Evolutionary conservation across 106 monocot genomes (phyloP).

Genomic region (Narthecium ossifragum): DNA sequence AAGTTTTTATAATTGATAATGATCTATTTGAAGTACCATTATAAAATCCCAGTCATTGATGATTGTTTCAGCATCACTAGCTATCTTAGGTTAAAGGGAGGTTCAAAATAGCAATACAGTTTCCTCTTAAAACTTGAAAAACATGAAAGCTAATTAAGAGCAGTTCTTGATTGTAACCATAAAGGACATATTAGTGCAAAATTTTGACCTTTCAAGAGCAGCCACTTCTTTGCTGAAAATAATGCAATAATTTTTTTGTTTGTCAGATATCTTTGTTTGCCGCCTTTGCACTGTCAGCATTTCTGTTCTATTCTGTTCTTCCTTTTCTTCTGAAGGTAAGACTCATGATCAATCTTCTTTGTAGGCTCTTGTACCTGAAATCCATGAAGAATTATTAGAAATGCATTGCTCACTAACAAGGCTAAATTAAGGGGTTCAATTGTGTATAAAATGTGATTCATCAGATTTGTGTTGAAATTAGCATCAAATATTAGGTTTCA

Average conservation of each 20-base stretch:
- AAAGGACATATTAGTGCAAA: not conserved
- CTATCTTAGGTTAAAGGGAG: not conserved
- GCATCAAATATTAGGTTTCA: not conserved
- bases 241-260: not conserved
- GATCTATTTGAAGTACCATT: too few species aligned
- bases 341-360: not conserved
- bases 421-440: not conserved
- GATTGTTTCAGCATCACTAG: not conserved
- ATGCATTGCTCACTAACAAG: not conserved
- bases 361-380: too few species aligned
- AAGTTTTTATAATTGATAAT: too few species aligned
- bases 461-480: not conserved
- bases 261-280: slow-evolving; percentile 44
- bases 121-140: not conserved
- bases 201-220: not conserved
- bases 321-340: slow-evolving; percentile 61
- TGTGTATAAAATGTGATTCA: not conserved
- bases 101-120: not conserved
- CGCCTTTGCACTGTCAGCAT: slow-evolving; percentile 36
- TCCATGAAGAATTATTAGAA: too few species aligned
- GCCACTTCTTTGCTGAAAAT: not conserved
- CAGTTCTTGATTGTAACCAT: not conserved
- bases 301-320: slow-evolving; percentile 38
- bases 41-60: not conserved
- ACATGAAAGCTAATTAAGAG: too few species aligned